Evolutionary conservation across 2,329 filamentous ascomycete genomes (phyloP), one percentile per base, ranked within the genome.

Genomic region (Orbilia ellipsospora): DNA sequence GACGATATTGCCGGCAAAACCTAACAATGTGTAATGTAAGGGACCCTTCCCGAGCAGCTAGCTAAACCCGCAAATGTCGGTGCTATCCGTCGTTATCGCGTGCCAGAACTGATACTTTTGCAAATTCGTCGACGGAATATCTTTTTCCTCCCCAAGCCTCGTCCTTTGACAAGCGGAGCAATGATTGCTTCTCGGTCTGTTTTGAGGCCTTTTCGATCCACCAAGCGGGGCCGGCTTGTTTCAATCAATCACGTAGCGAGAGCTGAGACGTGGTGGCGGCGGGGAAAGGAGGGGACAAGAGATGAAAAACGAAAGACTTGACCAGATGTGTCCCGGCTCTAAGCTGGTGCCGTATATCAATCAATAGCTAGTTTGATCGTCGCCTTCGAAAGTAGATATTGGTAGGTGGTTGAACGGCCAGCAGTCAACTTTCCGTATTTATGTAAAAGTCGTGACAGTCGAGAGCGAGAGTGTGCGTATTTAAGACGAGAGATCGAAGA

Each of bases 161-260:
- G 67, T 68, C 70, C 70, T 74, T 67, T 64, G 63, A 68, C 54
- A 54, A 28, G 57, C 70, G 70, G 70, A 74, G 31, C 31, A 7
- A 36, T 36, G 10, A 7, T 36, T 2, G 31, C 3, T 2, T 36
- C 28, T 36, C 10, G 31, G 31, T 36, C 10, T 36, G 3, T 36
- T 36, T 36, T 36, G 5, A 44, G 50, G 55, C 57, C 45, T 56
- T 68, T 63, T 63, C 48, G 56, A 60, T 60, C 45, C 36, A 44
- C 56, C 40, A 23, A 20, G 13, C 20, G 28, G 31, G 50, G 28
- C n/a, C 51, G 60, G 15, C 65, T 44, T 48, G 70, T 57, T 65
- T 66, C 55, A 50, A 44, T 51, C 26, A 16, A 31, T 45, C 52
- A 55, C 62, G 31, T 36, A 36, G 50, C 20, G 15, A 51, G 48